Conservation (phyloP, 2,329 filamentous ascomycete genomes). For the Colletotrichum acutatum region DNA sequence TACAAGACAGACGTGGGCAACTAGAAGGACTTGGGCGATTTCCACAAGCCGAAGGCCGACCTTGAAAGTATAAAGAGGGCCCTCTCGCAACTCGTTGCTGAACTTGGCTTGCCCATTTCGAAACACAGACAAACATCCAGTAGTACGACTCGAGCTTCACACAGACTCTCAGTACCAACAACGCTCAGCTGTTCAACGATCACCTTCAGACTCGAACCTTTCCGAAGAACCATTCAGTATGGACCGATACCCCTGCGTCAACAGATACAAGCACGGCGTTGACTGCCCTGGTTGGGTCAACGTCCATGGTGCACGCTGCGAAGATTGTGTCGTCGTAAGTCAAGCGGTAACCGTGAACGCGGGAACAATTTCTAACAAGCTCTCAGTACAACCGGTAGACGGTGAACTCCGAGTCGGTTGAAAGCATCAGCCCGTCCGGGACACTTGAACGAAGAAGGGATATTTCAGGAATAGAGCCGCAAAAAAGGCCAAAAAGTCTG, state of each 20-base stretch:
- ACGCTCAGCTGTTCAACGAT: not conserved
- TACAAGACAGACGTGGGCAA: not conserved
- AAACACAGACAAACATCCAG: conserved; percentile 3
- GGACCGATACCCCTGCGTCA: conserved; percentile 32
- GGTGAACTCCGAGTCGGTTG: not conserved
- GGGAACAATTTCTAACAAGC: not conserved
- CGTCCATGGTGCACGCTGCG: conserved; percentile 21
- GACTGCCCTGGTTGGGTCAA: conserved; percentile 32
- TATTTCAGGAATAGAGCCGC: not conserved
- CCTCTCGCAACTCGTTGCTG: not conserved
- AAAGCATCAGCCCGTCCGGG: not conserved
- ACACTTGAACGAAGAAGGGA: not conserved
- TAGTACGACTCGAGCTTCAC: not conserved
- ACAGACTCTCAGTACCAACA: not conserved
- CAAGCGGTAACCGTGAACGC: not conserved
- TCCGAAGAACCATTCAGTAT: conserved; percentile 1
- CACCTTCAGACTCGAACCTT: not conserved
- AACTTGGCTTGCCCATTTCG: not conserved
- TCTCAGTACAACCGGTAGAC: conserved; percentile 29
- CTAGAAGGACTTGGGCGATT: conserved; percentile 5
- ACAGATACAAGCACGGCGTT: conserved; percentile 34
- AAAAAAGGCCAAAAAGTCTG: not conserved
- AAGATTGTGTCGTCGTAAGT: conserved; percentile 32
- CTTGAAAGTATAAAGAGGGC: conserved; percentile 25
- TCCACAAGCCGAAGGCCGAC: not conserved